A percentile compares a stretch with the other conserved stretches of the same genome.
phyloP scores from a whole-genome alignment of 345 rosid species.

The Murraya paniculata region DNA sequence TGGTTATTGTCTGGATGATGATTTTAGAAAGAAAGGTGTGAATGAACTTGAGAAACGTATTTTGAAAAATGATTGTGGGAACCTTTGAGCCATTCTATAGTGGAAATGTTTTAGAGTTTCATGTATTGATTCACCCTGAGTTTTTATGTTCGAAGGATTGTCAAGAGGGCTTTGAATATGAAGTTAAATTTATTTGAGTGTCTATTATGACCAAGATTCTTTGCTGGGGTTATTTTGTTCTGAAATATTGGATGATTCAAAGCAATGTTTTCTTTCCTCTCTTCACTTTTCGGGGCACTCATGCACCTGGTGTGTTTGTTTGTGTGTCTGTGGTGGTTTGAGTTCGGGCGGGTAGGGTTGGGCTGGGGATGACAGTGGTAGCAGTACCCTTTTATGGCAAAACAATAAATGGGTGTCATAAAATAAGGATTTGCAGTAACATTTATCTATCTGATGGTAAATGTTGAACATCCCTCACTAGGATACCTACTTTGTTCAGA shows the following conservation, averaged over 20 bases:
- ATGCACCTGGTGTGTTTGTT: neutral
- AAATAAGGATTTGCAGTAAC: neutral
- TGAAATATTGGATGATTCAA: neutral
- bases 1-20: neutral
- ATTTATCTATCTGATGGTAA: neutral
- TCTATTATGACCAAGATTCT: neutral
- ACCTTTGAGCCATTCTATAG: neutral
- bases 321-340: neutral
- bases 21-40: neutral
- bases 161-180: neutral
- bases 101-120: neutral
- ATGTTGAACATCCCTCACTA: neutral
- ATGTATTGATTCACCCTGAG: neutral
- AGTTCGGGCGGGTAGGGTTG: neutral
- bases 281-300: neutral
- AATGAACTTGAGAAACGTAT: neutral
- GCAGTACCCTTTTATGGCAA: neutral
- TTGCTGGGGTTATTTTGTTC: neutral
- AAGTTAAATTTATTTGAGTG: neutral
- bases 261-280: neutral
- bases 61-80: neutral
- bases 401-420: neutral
- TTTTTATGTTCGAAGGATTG: neutral
- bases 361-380: neutral
- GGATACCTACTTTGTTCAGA: neutral